phyloP scores from a whole-genome alignment of 2,329 filamentous ascomycete genomes.

The Albifimbria verrucaria region DNA sequence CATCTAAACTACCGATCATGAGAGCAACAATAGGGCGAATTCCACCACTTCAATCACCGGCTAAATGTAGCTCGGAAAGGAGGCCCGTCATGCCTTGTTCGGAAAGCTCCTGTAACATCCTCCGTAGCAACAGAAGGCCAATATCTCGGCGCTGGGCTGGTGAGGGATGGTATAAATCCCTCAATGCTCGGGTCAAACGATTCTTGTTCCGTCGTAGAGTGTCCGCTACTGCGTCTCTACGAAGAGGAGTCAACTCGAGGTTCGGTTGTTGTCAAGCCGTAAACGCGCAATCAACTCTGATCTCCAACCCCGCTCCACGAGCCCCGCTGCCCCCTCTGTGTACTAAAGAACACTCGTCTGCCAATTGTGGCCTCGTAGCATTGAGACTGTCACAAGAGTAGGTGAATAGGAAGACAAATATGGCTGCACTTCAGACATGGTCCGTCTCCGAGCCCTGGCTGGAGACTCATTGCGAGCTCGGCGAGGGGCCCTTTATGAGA shows the following conservation, averaged over 20 bases:
- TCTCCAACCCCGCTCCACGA: neutral
- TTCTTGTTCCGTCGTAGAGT: neutral
- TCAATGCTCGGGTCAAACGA: neutral
- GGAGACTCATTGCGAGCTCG: slow-evolving; percentile 60
- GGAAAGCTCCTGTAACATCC: slow-evolving; percentile 7
- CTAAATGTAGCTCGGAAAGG: slow-evolving; percentile 11
- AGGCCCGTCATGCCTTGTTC: slow-evolving; percentile 16
- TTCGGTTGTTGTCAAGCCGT: neutral
- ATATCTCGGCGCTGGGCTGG: too few species aligned
- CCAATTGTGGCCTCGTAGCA: neutral
- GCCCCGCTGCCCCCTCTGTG: neutral
- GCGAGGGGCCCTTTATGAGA: slow-evolving; percentile 75
- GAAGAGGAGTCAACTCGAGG: neutral
- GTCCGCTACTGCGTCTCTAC: too few species aligned
- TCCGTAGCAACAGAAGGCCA: too few species aligned
- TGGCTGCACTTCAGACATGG: slow-evolving; percentile 46
- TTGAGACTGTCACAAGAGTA: neutral
- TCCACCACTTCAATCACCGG: neutral
- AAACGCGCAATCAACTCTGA: slow-evolving; percentile 4
- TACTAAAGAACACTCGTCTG: neutral
- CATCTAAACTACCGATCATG: neutral
- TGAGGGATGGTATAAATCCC: neutral
- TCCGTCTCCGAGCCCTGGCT: slow-evolving; percentile 54
- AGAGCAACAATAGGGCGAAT: too few species aligned
- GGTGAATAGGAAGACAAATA: slow-evolving; percentile 10